A percentile compares a stretch with the other conserved stretches of the same genome.
phyloP scores from a whole-genome alignment of 2,329 filamentous ascomycete species.

The Aspergillus brunneoviolaceus region DNA sequence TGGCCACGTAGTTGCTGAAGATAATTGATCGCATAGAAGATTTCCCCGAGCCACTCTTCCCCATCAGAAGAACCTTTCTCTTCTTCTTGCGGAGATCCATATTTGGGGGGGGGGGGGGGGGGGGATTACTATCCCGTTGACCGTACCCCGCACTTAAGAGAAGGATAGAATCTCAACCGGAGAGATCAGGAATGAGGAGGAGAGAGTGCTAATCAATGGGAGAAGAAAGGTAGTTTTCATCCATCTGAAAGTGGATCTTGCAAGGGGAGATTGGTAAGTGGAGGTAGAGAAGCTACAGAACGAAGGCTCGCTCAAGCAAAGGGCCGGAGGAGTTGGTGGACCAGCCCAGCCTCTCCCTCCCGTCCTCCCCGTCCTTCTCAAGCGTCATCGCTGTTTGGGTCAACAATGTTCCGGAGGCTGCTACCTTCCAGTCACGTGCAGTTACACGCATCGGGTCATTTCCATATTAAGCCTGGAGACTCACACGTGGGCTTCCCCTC shows the following conservation, averaged over 20 bases:
- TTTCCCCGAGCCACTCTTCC: constrained; percentile 95
- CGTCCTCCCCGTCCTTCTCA: background rate
- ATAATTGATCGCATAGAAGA: constrained; percentile 98
- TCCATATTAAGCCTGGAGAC: too few relatives aligned
- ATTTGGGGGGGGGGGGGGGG: constrained; percentile 9
- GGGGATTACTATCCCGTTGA: constrained; percentile 1
- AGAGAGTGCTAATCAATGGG: background rate
- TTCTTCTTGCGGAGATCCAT: constrained; percentile 63
- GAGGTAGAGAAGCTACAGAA: background rate
- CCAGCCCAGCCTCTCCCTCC: constrained; percentile 1
- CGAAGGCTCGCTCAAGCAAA: background rate
- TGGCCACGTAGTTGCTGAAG: constrained; percentile 97
- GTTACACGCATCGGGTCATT: too few relatives aligned
- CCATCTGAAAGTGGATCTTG: constrained; percentile 1
- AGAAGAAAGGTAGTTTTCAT: background rate
- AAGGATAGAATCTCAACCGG: background rate
- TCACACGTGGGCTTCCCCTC: too few relatives aligned
- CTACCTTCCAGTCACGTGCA: too few relatives aligned
- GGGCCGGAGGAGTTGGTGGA: background rate
- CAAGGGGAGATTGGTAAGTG: background rate
- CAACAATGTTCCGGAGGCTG: constrained; percentile 10
- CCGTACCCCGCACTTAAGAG: constrained; percentile 16
- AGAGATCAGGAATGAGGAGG: background rate
- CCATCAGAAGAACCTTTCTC: constrained; percentile 86
- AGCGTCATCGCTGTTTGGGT: constrained; percentile 12